Conservation (phyloP, 2,329 filamentous ascomycete genomes). For the Arthrocladium fulminans region DNA sequence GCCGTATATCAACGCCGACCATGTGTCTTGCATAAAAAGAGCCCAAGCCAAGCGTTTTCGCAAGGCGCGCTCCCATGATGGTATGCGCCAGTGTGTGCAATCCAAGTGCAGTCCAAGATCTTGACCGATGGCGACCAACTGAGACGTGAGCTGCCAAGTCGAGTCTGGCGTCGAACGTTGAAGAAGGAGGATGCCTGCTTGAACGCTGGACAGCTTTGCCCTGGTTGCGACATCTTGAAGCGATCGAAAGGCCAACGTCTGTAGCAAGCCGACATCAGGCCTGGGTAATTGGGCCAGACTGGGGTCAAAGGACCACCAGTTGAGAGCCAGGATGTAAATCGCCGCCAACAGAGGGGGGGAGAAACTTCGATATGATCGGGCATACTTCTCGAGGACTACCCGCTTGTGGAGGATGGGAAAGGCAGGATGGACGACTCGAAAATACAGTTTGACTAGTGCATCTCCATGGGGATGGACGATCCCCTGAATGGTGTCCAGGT, state of each 20-base stretch:
- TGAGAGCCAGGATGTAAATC: constrained; percentile 74
- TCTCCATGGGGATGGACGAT: constrained; percentile 70
- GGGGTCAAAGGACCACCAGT: constrained; percentile 67
- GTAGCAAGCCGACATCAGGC: constrained; percentile 21
- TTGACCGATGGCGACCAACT: constrained; percentile 50
- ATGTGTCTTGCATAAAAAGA: constrained; percentile 57
- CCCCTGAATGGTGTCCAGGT: constrained; percentile 48
- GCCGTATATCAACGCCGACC: constrained; percentile 50
- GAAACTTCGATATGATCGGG: constrained; percentile 62
- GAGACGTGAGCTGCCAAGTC: constrained; percentile 41
- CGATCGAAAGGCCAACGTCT: constrained; percentile 18
- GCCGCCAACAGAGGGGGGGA: constrained; percentile 68
- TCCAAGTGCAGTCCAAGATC: constrained; percentile 54
- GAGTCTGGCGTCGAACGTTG: constrained; percentile 39
- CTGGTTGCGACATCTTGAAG: constrained; percentile 21
- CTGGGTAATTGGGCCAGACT: constrained; percentile 21
- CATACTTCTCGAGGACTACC: constrained; percentile 70
- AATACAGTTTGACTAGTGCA: constrained; percentile 70
- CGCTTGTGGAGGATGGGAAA: constrained; percentile 77
- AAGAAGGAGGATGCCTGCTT: constrained; percentile 47
- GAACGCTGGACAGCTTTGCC: constrained; percentile 47
- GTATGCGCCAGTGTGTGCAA: constrained; percentile 54
- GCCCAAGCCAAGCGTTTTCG: constrained; percentile 56
- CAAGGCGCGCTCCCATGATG: constrained; percentile 54
- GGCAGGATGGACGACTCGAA: constrained; percentile 67